phyloP scores from a whole-genome alignment of 2,329 filamentous ascomycete genomes.

The Alternaria novae-zelandiae region DNA sequence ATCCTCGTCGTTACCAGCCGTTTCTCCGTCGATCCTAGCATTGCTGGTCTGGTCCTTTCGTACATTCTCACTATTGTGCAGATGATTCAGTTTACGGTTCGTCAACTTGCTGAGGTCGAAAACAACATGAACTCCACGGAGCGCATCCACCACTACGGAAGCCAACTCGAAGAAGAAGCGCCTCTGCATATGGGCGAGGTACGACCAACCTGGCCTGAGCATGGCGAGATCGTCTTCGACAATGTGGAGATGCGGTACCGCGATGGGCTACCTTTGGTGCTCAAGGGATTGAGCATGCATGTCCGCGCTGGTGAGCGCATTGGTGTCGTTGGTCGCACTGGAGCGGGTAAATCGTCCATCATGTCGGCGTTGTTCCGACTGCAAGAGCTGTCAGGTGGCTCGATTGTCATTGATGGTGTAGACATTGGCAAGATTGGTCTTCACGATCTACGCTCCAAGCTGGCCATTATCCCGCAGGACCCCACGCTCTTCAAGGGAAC shows the following conservation, averaged over 20 bases:
- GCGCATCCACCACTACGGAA: conserved; percentile 88
- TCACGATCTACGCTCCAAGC: conserved; percentile 74
- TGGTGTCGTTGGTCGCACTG: conserved; percentile 81
- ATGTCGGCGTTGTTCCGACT: conserved; percentile 84
- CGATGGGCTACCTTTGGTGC: conserved; percentile 56
- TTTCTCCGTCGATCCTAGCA: conserved; percentile 83
- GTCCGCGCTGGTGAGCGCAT: conserved; percentile 78
- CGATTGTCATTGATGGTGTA: conserved; percentile 58
- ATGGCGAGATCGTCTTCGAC: conserved; percentile 69
- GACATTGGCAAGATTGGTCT: conserved; percentile 75
- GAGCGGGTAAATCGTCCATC: conserved; percentile 82
- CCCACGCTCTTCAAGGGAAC: conserved; percentile 84
- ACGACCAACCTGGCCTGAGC: conserved; percentile 79
- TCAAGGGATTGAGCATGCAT: conserved; percentile 65
- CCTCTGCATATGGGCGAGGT: conserved; percentile 78
- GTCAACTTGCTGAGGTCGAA: conserved; percentile 93
- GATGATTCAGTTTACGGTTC: conserved; percentile 94
- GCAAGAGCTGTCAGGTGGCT: conserved; percentile 55
- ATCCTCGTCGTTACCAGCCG: conserved; percentile 92
- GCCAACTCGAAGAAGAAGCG: conserved; percentile 84
- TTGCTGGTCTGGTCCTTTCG: conserved; percentile 84
- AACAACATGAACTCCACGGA: conserved; percentile 99
- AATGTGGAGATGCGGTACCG: conserved; percentile 61
- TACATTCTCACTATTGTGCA: conserved; percentile 94
- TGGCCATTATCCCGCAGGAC: conserved; percentile 85